These are phyloP conservation scores for Chrysophaeum taylorii DNA, from an alignment of 352 stramenopile species.

Conservation along the genomic window DNA sequence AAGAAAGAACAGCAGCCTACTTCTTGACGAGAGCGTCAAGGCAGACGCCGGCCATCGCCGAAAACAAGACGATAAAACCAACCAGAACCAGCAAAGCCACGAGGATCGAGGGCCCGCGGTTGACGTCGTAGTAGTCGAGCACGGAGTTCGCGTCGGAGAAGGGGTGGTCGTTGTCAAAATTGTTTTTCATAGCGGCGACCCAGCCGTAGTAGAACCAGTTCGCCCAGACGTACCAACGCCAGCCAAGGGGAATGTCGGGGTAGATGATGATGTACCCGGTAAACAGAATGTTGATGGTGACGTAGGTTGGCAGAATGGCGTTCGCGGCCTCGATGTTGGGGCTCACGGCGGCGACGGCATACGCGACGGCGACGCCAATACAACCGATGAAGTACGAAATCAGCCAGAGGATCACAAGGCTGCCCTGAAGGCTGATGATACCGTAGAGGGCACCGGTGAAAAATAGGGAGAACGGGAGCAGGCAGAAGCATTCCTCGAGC, in stretches of 20 bases:
- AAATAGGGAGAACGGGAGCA: slow-evolving; percentile 10
- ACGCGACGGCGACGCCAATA: slow-evolving; percentile 23
- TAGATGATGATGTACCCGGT: slow-evolving; percentile 22
- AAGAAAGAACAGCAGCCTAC: too few relatives aligned
- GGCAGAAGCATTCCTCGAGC: slow-evolving; percentile 17
- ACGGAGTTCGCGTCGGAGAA: neutral
- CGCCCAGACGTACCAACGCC: slow-evolving; percentile 21
- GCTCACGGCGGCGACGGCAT: slow-evolving; percentile 18
- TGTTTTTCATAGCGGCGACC: neutral
- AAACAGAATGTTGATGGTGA: slow-evolving; percentile 24
- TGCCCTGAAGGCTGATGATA: slow-evolving; percentile 9
- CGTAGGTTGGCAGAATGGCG: slow-evolving; percentile 19
- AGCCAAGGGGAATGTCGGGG: slow-evolving; percentile 21
- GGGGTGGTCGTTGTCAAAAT: neutral
- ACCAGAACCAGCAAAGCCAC: too few relatives aligned
- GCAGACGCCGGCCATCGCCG: too few relatives aligned
- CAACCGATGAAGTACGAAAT: slow-evolving; percentile 20
- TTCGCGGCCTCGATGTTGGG: slow-evolving; percentile 23
- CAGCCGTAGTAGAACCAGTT: neutral
- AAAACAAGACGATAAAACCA: too few relatives aligned
- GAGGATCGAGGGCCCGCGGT: neutral
- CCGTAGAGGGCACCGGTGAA: slow-evolving; percentile 17
- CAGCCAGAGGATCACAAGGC: slow-evolving; percentile 18
- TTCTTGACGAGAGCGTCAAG: too few relatives aligned
- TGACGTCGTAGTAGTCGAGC: neutral